Evolutionary conservation across 257 asterid species (phyloP).

Genomic region (Capsicum pubescens): DNA sequence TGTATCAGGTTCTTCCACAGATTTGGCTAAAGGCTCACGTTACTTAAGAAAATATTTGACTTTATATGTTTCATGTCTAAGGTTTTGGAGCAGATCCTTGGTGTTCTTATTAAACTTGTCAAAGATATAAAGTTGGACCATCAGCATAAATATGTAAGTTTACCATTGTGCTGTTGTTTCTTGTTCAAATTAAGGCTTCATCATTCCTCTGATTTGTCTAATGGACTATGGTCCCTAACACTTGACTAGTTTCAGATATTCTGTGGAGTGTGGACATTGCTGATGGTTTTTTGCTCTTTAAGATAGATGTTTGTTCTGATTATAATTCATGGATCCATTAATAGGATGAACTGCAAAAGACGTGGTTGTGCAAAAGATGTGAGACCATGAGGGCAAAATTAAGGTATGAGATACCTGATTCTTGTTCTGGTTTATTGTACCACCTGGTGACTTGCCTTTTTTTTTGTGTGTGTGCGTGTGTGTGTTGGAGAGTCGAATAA

Average conservation of each 20-base stretch:
- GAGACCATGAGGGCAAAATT: slow-evolving; percentile 99
- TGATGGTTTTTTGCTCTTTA: slow-evolving; percentile 9
- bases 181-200: not conserved
- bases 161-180: slow-evolving; percentile 25
- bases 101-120: slow-evolving; percentile 96
- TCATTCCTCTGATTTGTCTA: not conserved
- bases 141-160: slow-evolving; percentile 94
- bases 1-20: not conserved
- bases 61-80: slow-evolving; percentile 44
- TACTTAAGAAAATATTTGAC: slow-evolving; percentile 28
- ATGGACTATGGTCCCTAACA: not conserved
- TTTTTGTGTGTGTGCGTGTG: not conserved
- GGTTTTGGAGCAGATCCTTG: slow-evolving; percentile 99
- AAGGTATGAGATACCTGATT: slow-evolving; percentile 58
- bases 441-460: not conserved
- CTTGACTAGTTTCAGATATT: slow-evolving; percentile 1
- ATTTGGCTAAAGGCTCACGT: slow-evolving; percentile 15
- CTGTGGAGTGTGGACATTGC: not conserved
- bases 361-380: slow-evolving; percentile 97
- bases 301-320: slow-evolving; percentile 12
- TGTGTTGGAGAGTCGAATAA: not conserved
- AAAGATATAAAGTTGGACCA: slow-evolving; percentile 93
- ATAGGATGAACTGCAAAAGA: slow-evolving; percentile 93
- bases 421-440: slow-evolving; percentile 33
- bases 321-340: slow-evolving; percentile 30